Conservation (phyloP, 192 early-diverging fungal species). For the Gigaspora rosea region DNA sequence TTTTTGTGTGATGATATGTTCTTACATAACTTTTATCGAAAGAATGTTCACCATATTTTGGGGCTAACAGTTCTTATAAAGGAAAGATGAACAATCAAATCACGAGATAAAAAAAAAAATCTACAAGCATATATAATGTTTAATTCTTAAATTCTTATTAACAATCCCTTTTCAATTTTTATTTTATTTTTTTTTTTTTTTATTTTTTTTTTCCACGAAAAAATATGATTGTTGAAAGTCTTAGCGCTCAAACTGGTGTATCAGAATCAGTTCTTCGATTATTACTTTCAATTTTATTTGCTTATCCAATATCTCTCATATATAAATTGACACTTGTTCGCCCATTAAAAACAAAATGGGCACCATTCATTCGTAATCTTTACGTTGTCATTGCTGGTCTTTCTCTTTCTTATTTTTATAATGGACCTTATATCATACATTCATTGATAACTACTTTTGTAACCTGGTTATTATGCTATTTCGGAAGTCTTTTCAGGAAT, state of each 20-base stretch:
- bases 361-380: constrained; percentile 47
- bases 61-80: no score
- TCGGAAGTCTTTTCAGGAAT: constrained; percentile 36
- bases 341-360: constrained; percentile 41
- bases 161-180: no score
- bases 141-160: no score
- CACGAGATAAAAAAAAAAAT: no score
- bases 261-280: constrained; percentile 56
- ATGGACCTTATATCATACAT: constrained; percentile 50
- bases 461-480: constrained; percentile 46
- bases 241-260: constrained; percentile 44
- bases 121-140: no score
- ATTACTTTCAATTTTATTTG: constrained; percentile 47
- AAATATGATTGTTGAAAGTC: neutral
- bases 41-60: no score
- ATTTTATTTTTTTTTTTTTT: no score
- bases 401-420: constrained; percentile 50
- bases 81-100: no score
- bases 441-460: constrained; percentile 48
- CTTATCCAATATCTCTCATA: constrained; percentile 49
- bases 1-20: no score
- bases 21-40: no score
- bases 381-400: constrained; percentile 51
- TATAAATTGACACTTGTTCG: constrained; percentile 49
- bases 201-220: no score